These are phyloP conservation scores for Backusella tarrabulga DNA, from an alignment of 192 early-diverging fungal genomes.

Conservation along the genomic window DNA sequence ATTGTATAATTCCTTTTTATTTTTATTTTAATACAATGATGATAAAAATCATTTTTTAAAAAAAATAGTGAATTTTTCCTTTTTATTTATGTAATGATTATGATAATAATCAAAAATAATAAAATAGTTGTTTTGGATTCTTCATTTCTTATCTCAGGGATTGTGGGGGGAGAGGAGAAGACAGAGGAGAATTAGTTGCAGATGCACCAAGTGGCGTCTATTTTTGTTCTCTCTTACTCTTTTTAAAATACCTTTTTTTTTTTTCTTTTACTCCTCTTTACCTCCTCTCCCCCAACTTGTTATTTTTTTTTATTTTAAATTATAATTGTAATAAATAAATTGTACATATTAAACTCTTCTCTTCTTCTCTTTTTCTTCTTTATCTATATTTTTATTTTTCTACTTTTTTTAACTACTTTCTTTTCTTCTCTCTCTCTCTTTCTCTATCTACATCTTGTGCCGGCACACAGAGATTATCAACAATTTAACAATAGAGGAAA, in stretches of 20 bases:
- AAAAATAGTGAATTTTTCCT: too few relatives aligned
- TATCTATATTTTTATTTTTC: not conserved
- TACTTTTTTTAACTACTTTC: not conserved
- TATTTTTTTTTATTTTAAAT: not conserved
- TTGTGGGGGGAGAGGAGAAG: too few relatives aligned
- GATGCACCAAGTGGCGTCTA: too few relatives aligned
- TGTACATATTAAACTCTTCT: not conserved
- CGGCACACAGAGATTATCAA: not conserved
- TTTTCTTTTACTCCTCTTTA: not conserved
- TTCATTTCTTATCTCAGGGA: too few relatives aligned
- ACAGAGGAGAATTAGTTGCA: too few relatives aligned
- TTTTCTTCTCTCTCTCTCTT: not conserved
- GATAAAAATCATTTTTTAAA: too few relatives aligned
- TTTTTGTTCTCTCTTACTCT: too few relatives aligned
- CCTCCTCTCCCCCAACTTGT: not conserved
- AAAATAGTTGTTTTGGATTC: too few relatives aligned
- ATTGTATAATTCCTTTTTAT: too few relatives aligned
- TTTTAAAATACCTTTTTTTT: not conserved
- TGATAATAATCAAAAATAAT: too few relatives aligned
- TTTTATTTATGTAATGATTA: too few relatives aligned
- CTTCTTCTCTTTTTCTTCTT: not conserved
- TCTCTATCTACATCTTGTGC: not conserved
- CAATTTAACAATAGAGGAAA: not conserved
- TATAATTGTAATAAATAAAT: not conserved
- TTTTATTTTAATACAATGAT: too few relatives aligned